A percentile compares a stretch with the other conserved stretches of the same genome.
phyloP scores from a whole-genome alignment of 495 filamentous ascomycete genomes.

The Aspergillus biplanus region DNA sequence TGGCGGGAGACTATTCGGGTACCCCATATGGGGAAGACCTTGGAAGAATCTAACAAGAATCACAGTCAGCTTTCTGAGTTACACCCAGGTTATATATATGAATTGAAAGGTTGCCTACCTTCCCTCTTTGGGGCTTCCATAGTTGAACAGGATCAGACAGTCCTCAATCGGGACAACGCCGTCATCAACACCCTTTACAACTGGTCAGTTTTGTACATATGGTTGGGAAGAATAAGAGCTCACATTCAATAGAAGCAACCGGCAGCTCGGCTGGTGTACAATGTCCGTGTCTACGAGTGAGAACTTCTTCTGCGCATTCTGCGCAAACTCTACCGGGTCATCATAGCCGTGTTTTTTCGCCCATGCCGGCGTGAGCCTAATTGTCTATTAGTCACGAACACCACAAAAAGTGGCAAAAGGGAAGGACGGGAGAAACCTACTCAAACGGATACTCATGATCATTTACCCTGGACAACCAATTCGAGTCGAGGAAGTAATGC shows the following conservation, averaged over 20 bases:
- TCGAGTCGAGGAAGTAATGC: constrained; percentile 68
- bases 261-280: constrained; percentile 61
- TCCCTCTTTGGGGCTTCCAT: constrained; percentile 75
- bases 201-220: neutral
- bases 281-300: constrained; percentile 73
- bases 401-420: neutral
- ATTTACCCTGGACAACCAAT: constrained; percentile 69
- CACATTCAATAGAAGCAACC: constrained; percentile 71
- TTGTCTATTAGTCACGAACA: neutral
- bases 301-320: constrained; percentile 67
- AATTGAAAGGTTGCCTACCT: constrained; percentile 35
- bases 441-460: constrained; percentile 80
- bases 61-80: neutral
- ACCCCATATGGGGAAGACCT: constrained; percentile 67
- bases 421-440: constrained; percentile 40
- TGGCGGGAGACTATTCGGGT: constrained; percentile 50
- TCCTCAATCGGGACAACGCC: constrained; percentile 81
- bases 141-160: constrained; percentile 66
- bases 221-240: constrained; percentile 17
- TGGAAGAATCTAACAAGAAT: constrained; percentile 47
- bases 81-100: too few species aligned
- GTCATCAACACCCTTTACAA: constrained; percentile 61
- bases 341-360: constrained; percentile 73
- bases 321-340: constrained; percentile 60
- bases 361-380: constrained; percentile 63